A percentile compares a stretch with the other conserved stretches of the same genome.
These are phyloP conservation scores for Sclerotinia trifoliorum DNA, from an alignment of 2,329 filamentous ascomycete genomes.

Conservation along the genomic window DNA sequence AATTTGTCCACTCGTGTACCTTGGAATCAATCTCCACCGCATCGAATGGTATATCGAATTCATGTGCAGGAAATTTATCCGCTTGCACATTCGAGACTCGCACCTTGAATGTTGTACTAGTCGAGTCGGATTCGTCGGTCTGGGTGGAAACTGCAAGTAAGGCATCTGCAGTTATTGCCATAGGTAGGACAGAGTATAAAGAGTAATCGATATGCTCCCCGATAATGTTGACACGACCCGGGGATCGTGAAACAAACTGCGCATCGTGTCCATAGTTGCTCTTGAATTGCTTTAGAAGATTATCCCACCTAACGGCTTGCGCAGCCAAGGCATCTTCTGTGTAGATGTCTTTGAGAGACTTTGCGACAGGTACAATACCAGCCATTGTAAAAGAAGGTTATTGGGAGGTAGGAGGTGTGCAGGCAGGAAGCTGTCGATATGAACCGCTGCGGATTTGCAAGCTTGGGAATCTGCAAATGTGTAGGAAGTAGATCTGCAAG, in stretches of 20 bases:
- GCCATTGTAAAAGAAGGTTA: slow-evolving; percentile 46
- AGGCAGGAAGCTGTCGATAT: slow-evolving; percentile 24
- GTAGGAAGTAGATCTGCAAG: background rate
- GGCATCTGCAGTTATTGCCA: slow-evolving; percentile 90
- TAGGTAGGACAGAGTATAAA: slow-evolving; percentile 91
- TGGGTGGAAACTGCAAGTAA: slow-evolving; percentile 73
- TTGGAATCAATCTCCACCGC: slow-evolving; percentile 79
- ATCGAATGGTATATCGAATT: slow-evolving; percentile 67
- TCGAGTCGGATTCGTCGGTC: slow-evolving; percentile 44
- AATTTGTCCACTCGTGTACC: slow-evolving; percentile 93
- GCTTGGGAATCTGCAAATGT: background rate
- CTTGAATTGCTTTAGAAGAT: slow-evolving; percentile 69
- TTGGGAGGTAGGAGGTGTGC: background rate
- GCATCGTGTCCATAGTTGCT: slow-evolving; percentile 66
- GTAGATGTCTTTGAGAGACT: slow-evolving; percentile 79
- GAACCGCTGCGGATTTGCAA: background rate
- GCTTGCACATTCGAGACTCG: slow-evolving; percentile 77
- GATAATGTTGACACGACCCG: slow-evolving; percentile 95
- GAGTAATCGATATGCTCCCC: slow-evolving; percentile 99
- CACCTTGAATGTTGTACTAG: slow-evolving; percentile 59
- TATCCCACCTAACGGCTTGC: slow-evolving; percentile 74
- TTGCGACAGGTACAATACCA: slow-evolving; percentile 68
- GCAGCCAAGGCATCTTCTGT: slow-evolving; percentile 65
- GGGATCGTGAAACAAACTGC: slow-evolving; percentile 83
- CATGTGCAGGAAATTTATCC: slow-evolving; percentile 70